A percentile compares a stretch with the other conserved stretches of the same genome.
Evolutionary conservation across 768 basidiomycete species (phyloP).

Genomic region (Lyophyllum decastes): DNA sequence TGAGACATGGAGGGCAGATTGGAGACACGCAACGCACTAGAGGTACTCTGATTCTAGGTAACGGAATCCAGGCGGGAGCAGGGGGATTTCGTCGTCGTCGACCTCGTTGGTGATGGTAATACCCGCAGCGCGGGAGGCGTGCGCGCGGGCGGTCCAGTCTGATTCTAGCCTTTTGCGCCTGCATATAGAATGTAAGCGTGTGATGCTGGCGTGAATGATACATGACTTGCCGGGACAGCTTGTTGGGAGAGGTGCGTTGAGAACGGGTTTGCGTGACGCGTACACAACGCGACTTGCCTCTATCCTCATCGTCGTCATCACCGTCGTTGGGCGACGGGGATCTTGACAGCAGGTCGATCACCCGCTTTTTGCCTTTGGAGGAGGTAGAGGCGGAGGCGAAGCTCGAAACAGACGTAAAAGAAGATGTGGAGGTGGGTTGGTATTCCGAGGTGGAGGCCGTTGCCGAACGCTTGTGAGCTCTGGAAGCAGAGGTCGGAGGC

Average conservation of each 20-base stretch:
- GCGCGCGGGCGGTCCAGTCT: constrained; percentile 35
- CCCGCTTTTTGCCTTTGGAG: constrained; percentile 2
- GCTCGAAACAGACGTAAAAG: not conserved
- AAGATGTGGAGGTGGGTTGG: not conserved
- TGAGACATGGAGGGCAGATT: no score
- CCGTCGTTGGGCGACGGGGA: not conserved
- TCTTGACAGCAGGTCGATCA: not conserved
- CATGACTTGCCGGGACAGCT: not conserved
- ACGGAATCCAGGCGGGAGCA: constrained; percentile 39
- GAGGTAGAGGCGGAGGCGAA: not conserved
- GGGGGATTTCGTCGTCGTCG: constrained; percentile 47
- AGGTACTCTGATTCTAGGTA: constrained; percentile 57
- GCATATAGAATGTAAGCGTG: not conserved
- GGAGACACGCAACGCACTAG: constrained; percentile 36
- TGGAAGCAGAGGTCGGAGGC: not conserved
- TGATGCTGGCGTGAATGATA: not conserved
- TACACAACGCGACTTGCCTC: not conserved
- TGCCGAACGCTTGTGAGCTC: not conserved
- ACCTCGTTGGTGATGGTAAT: constrained; percentile 40
- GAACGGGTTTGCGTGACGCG: not conserved
- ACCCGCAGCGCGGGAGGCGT: constrained; percentile 27
- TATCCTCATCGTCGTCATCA: not conserved
- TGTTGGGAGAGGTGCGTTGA: not conserved
- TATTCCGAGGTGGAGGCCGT: not conserved
- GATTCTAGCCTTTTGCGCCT: constrained; percentile 29